Evolutionary conservation across 768 basidiomycete genomes (phyloP).

Genomic region (Tricholoma terreum): DNA sequence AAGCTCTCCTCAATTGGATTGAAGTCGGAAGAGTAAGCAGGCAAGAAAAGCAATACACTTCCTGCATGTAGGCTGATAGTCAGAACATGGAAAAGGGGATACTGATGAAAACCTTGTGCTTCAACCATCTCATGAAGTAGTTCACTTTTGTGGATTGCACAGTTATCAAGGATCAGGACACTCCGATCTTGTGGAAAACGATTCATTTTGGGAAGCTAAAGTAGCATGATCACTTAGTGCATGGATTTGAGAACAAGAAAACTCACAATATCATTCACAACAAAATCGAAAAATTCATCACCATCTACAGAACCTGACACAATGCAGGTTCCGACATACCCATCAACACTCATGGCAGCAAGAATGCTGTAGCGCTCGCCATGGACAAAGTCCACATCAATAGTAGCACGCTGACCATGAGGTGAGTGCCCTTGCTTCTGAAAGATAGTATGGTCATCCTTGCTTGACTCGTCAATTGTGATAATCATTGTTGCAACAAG

Average conservation of each 20-base stretch:
- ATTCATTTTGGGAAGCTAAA: too few species aligned
- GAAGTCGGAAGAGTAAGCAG: conserved; percentile 35
- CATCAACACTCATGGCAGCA: too few species aligned
- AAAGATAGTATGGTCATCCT: not conserved
- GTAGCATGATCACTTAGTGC: too few species aligned
- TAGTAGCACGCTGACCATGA: not conserved
- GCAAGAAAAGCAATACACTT: conserved; percentile 25
- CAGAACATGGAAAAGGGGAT: conserved; percentile 25
- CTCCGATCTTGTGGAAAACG: too few species aligned
- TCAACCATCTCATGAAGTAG: conserved; percentile 26
- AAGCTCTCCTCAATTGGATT: too few species aligned
- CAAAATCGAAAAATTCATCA: too few species aligned
- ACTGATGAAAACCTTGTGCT: conserved; percentile 25
- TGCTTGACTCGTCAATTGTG: too few species aligned
- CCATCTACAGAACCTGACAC: not conserved
- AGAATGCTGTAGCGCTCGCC: conserved; percentile 13
- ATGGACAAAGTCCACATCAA: conserved; percentile 10
- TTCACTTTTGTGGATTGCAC: too few species aligned
- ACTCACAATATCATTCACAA: too few species aligned
- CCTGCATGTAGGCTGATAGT: conserved; percentile 18
- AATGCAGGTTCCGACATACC: conserved; percentile 13
- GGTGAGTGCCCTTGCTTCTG: not conserved
- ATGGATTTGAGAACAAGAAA: too few species aligned
- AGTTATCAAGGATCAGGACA: too few species aligned
- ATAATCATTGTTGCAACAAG: too few species aligned